Evolutionary conservation across 2,329 filamentous ascomycete species (phyloP).

Genomic region (Byssoonygena ceratinophila): DNA sequence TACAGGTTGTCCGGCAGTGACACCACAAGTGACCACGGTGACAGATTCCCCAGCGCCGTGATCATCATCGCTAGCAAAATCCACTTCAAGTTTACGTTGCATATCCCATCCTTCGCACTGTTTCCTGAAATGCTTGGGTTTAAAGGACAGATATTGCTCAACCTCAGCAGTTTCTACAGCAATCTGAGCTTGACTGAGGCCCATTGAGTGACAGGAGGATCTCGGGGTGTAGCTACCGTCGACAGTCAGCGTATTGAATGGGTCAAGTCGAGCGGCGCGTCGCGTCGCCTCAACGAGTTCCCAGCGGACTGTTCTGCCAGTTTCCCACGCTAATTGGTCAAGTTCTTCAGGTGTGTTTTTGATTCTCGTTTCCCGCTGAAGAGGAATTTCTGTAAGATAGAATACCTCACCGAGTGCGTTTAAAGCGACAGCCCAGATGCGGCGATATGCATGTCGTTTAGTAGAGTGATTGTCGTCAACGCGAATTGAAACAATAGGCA

Average conservation of each 20-base stretch:
- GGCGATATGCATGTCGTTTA: constrained; percentile 56
- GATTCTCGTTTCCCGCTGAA: constrained; percentile 41
- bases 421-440: constrained; percentile 83
- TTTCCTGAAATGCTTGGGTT: constrained; percentile 67
- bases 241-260: constrained; percentile 56
- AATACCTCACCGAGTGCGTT: constrained; percentile 90
- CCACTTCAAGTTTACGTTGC: constrained; percentile 71
- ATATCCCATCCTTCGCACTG: constrained; percentile 85
- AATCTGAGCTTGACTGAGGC: constrained; percentile 59
- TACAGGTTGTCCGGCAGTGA: constrained; percentile 48
- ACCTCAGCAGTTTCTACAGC: constrained; percentile 70
- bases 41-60: constrained; percentile 64
- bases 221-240: constrained; percentile 71
- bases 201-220: constrained; percentile 64
- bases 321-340: constrained; percentile 64
- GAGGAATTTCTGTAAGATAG: constrained; percentile 64
- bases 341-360: constrained; percentile 42
- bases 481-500: constrained; percentile 74
- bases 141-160: constrained; percentile 60
- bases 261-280: constrained; percentile 60
- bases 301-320: constrained; percentile 71
- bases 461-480: constrained; percentile 73
- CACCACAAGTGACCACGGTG: constrained; percentile 61
- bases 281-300: constrained; percentile 67
- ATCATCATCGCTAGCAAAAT: constrained; percentile 76